Evolutionary conservation across 176 grass and related monocot species (phyloP), one percentile per base, ranked within the genome.

Genomic region (Eragrostis nindensis): DNA sequence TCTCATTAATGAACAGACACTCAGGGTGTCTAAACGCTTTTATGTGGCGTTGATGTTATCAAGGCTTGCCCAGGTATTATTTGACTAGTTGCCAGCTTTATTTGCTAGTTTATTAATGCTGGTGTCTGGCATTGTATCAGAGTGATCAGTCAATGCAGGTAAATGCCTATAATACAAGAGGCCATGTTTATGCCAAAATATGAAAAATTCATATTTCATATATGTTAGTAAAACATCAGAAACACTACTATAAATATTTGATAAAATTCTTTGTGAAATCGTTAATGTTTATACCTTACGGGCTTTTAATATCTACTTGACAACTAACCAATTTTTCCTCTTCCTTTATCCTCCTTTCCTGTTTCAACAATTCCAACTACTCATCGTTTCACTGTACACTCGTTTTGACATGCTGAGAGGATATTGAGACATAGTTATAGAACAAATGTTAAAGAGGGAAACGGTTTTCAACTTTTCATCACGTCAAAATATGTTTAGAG

Each of bases 1-100:
- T 40, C 61, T 87, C 87, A 85, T 86, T 56, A 89, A 83, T 88
- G 90, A 94, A 22, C 85, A 87, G 50, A 71, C 92, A 46, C 63
- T 94, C 82, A 88, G 95, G 75, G 92, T 98, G 49, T 94, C 87
- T 24, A 98, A 89, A 78, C 92, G 95, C 24, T 98, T 94, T 88
- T 98, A 94, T 83, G 92, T 98, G 45, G 90, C 95, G 22, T 87
- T 98, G 71, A 94, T 98, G 95, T 82, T 98, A 76, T 94, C 92
- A 48, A 94, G 84, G 73, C 92, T 98, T 86, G 80, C 86, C 56
- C 95, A 98, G 92, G 95, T 92, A 79, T 83, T 67, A 79, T 74
- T 60, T 65, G 70, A 68, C 62, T 54, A 72, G 22, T 49, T 22
- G 43, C 7, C 75, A 76, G 17, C 27, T 42, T 82, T 54, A 67